Conservation (phyloP, 345 rosid genomes). For the Cardamine chenopodiifolia region DNA sequence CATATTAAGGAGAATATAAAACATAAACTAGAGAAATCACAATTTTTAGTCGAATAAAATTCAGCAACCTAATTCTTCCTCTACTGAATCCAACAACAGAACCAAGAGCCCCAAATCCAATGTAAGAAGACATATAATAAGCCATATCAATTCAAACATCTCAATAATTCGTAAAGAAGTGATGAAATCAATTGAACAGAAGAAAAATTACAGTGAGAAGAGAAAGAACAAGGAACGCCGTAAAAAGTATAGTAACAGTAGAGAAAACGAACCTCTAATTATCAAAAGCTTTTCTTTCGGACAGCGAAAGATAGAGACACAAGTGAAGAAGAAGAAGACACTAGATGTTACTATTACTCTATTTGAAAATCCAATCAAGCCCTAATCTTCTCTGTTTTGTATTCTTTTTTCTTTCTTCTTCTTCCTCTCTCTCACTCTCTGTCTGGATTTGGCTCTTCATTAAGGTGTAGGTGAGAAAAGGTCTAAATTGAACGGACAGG, state of each 20-base stretch:
- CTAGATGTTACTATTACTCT: neutral
- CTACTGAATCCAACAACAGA: neutral
- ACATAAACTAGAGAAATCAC: no score
- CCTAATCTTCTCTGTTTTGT: conserved; percentile 38
- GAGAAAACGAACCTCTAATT: conserved; percentile 22
- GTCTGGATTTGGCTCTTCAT: conserved; percentile 17
- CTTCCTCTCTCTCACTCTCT: neutral
- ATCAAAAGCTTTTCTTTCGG: neutral
- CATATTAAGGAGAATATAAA: no score
- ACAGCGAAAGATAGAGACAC: conserved; percentile 8
- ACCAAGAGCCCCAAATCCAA: conserved; percentile 15
- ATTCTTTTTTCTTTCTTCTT: neutral
- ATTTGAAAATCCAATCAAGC: conserved; percentile 19
- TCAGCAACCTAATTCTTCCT: neutral
- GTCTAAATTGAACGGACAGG: conserved; percentile 13
- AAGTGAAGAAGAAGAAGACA: conserved; percentile 3
- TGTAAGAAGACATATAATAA: conserved; percentile 8
- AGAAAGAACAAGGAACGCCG: neutral
- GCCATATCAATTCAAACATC: conserved; percentile 11
- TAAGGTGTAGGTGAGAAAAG: conserved; percentile 25
- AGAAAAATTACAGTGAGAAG: neutral
- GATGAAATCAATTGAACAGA: neutral
- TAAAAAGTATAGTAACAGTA: conserved; percentile 15
- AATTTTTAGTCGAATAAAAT: neutral
- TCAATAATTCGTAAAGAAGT: neutral